A percentile compares a stretch with the other conserved stretches of the same genome.
Conservation (phyloP, 805 yeast species). For the Candida broadrunensis region DNA sequence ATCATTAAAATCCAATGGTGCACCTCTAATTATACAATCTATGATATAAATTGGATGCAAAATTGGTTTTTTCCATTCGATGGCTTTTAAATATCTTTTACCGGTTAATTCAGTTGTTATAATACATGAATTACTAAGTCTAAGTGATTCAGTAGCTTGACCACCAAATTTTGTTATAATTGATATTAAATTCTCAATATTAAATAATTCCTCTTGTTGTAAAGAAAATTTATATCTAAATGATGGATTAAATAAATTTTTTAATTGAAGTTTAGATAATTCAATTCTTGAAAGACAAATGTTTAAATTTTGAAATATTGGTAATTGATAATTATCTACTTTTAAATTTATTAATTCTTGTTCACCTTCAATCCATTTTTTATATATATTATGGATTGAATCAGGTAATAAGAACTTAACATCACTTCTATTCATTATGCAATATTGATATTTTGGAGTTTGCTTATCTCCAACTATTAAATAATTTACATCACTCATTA, state of each 20-base stretch:
- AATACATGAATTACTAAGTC: conserved; percentile 40
- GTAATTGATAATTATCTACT: conserved; percentile 25
- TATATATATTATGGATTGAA: conserved; percentile 42
- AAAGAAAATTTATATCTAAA: conserved; percentile 18
- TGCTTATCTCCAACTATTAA: conserved; percentile 57
- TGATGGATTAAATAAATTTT: conserved; percentile 12
- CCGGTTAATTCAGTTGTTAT: conserved; percentile 53
- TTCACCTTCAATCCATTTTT: conserved; percentile 53
- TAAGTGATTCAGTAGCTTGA: conserved; percentile 47
- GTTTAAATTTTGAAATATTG: conserved; percentile 43
- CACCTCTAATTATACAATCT: conserved; percentile 44
- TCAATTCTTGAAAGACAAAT: conserved; percentile 44
- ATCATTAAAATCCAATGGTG: conserved; percentile 37
- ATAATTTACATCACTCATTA: conserved; percentile 59
- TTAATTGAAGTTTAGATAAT: conserved; percentile 3
- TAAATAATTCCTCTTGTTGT: conserved; percentile 15
- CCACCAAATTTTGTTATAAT: conserved; percentile 48
- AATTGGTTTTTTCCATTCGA: conserved; percentile 51
- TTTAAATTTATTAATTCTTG: conserved; percentile 21
- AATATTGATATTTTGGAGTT: conserved; percentile 55
- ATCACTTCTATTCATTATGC: conserved; percentile 52
- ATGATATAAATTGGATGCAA: conserved; percentile 51
- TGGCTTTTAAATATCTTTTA: conserved; percentile 48
- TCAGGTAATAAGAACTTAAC: conserved; percentile 52
- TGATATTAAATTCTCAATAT: conserved; percentile 27